Base-by-base conservation (phyloP, 2,329 filamentous ascomycete species). In the Fusarium oligoseptatum region DNA sequence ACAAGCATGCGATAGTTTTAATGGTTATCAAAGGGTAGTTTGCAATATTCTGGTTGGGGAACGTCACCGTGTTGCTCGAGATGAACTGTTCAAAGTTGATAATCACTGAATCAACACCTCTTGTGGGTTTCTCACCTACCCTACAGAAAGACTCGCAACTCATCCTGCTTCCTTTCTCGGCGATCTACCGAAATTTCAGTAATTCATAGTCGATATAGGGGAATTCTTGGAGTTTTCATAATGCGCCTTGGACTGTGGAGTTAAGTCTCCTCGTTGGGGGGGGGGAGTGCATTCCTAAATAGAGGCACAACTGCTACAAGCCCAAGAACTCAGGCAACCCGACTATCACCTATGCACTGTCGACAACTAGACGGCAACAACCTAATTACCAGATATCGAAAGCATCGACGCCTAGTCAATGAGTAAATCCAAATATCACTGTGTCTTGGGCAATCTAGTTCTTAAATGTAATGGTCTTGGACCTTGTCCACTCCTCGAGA, bases 401-500 rank as follows among this genome's bases (percentile, higher is more conserved):
- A 27, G 24, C 24, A 27, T 27, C 24, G 24, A 27, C 24, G 24
- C 24, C 24, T 27, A 27, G 24, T 27, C 24, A 32, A 20, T 3
- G 14, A 7, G 7, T 27, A n/a, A 27, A 32, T 12, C 17, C 17
- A n/a, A 52, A 20, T 2, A 14, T 55, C 6, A 36, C 52, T 37
- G 7, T 10, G 12, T 11, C 17, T 15, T 34, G n/a, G 12, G 20
- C 17, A 55, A 20, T 39, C 3, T 67, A 84, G 60, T 83, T 82
- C 69, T 81, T 79, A 82, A 88, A 93, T 0, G 91, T 93, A 8
- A 93, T 84, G 2, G 86, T 90, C 86, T 93, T 93, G 22, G 87
- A 90, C 78, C 87, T 84, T 60, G 91, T 82, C 88, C 91, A 93
- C 81, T 93, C 91, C 4, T 88, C 84, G 62, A 92, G 80, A 0